Conservation (phyloP, 495 filamentous ascomycete genomes). For the Xylaria intraflava region DNA sequence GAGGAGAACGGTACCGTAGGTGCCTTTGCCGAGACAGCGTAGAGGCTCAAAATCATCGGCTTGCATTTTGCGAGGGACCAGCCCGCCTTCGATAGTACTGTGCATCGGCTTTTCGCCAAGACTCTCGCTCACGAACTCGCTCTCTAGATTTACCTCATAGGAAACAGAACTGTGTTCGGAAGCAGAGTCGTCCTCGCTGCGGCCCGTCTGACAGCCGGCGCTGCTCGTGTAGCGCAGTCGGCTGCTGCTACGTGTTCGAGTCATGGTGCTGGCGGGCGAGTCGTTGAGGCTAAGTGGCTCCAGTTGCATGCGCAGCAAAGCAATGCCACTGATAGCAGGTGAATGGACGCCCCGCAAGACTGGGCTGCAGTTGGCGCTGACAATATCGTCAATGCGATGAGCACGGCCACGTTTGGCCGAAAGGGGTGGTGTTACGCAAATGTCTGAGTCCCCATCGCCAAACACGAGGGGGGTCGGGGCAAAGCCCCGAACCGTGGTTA, state of each 20-base stretch:
- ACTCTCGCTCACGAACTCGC: slow-evolving; percentile 79
- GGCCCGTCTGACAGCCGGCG: slow-evolving; percentile 24
- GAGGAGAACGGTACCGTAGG: slow-evolving; percentile 86
- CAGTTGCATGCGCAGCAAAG: slow-evolving; percentile 68
- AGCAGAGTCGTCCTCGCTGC: slow-evolving; percentile 35
- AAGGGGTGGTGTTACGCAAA: slow-evolving; percentile 33
- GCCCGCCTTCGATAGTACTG: slow-evolving; percentile 38
- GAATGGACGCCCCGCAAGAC: slow-evolving; percentile 52
- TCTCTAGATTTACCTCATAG: slow-evolving; percentile 82
- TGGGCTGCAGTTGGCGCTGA: slow-evolving; percentile 56
- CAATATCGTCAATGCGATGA: slow-evolving; percentile 44
- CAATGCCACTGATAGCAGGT: slow-evolving; percentile 58
- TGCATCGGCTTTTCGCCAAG: slow-evolving; percentile 34
- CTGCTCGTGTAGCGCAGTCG: slow-evolving; percentile 24
- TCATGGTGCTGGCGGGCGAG: slow-evolving; percentile 38
- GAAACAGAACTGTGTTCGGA: slow-evolving; percentile 46
- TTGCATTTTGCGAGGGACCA: slow-evolving; percentile 69
- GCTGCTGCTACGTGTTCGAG: slow-evolving; percentile 36
- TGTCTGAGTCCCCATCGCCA: slow-evolving; percentile 79
- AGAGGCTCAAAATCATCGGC: slow-evolving; percentile 83
- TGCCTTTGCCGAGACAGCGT: slow-evolving; percentile 94
- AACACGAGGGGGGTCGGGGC: slow-evolving; percentile 64
- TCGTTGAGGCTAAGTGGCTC: slow-evolving; percentile 56
- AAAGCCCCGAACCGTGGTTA: slow-evolving; percentile 72
- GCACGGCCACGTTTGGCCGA: slow-evolving; percentile 27